Percentiles rank a stretch among this genome's conserved stretches.
These are phyloP conservation scores for Trypethelium eluteriae DNA, from an alignment of 495 filamentous ascomycete genomes.

Conservation along the genomic window DNA sequence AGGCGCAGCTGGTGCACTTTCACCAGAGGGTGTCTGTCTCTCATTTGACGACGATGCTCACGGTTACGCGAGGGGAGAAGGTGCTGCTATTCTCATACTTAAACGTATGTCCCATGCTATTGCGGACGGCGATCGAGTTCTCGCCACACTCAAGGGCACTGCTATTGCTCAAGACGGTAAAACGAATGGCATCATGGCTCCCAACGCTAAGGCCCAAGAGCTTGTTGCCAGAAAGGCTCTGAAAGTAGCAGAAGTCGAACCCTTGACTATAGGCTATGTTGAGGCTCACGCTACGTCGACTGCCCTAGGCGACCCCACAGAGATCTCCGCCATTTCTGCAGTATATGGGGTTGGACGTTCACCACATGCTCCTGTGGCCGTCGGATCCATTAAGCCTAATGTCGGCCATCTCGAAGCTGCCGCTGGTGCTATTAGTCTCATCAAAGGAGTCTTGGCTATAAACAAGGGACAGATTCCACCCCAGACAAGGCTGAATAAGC, in stretches of 20 bases:
- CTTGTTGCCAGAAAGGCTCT: constrained; percentile 10
- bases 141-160: constrained; percentile 20
- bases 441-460: constrained; percentile 52
- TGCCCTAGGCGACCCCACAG: constrained; percentile 17
- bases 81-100: constrained; percentile 32
- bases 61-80: constrained; percentile 40
- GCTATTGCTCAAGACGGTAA: constrained; percentile 13
- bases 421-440: constrained; percentile 49
- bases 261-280: constrained; percentile 26
- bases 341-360: not conserved
- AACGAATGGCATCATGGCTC: constrained; percentile 9
- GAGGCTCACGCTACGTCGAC: constrained; percentile 51
- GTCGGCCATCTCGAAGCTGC: constrained; percentile 54
- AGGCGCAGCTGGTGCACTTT: not conserved
- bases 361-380: not conserved
- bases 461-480: constrained; percentile 47
- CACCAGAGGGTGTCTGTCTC: constrained; percentile 11
- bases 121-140: constrained; percentile 34
- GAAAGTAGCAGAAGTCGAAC: constrained; percentile 28
- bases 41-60: constrained; percentile 2
- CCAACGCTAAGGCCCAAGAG: constrained; percentile 8
- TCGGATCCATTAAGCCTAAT: constrained; percentile 52
- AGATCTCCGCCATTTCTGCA: constrained; percentile 1
- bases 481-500: constrained; percentile 37
- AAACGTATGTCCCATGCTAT: constrained; percentile 37